Conservation (phyloP, 2,329 filamentous ascomycete species). For the Colletotrichum chlorophyti region DNA sequence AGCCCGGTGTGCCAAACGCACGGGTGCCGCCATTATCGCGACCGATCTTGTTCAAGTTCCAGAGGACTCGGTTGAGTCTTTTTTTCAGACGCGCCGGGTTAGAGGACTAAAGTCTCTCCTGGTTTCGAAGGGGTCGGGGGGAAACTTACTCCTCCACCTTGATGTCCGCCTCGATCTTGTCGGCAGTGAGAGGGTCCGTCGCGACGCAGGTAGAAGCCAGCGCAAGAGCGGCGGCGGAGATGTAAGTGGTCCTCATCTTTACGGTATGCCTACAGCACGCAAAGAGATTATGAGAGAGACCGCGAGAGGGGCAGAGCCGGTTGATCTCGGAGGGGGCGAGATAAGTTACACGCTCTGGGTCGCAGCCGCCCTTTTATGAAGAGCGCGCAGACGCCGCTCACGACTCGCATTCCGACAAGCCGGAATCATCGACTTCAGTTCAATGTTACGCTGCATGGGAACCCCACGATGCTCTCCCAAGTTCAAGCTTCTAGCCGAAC, state of each 20-base stretch:
- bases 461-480: background rate
- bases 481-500: slow-evolving; percentile 9
- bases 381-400: background rate
- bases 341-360: background rate
- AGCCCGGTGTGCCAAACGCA: slow-evolving; percentile 59
- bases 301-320: background rate
- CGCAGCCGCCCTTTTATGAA: background rate
- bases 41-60: slow-evolving; percentile 54
- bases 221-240: slow-evolving; percentile 18
- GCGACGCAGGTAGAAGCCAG: slow-evolving; percentile 15
- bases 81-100: background rate
- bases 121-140: too few species aligned
- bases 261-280: background rate
- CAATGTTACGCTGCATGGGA: background rate
- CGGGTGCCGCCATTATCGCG: slow-evolving; percentile 57
- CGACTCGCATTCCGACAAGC: background rate
- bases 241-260: slow-evolving; percentile 24
- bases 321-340: background rate
- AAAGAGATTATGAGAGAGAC: slow-evolving; percentile 1
- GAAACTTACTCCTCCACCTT: slow-evolving; percentile 41
- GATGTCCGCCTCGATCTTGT: slow-evolving; percentile 48
- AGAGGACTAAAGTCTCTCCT: background rate
- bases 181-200: slow-evolving; percentile 41
- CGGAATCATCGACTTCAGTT: background rate
- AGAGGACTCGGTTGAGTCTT: slow-evolving; percentile 54